Evolutionary conservation across 371 early-diverging fungal species (phyloP), one percentile per base, ranked within the genome.

Genomic region (Syncephalastrum monosporum): DNA sequence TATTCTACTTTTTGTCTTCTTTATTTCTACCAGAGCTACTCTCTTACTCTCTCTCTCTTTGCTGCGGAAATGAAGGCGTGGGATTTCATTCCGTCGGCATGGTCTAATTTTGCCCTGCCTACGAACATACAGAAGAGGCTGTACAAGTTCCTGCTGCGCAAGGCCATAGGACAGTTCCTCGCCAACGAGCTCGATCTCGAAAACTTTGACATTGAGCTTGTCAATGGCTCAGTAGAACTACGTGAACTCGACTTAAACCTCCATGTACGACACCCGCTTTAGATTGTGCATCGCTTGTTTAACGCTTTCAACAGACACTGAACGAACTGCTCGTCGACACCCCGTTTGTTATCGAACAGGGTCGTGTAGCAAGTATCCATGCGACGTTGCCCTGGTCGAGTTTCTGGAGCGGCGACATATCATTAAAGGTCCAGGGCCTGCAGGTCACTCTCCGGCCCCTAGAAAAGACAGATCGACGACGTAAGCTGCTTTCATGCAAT

Each of bases 181-280:
- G 82, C 87, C 33, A 77, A 87, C 38, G 89, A 91, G 53, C 77
- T 94, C 16, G 89, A 92, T 71, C 78, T 84, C 55, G 91, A 89
- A 47, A 85, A 92, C 71, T 83, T 94, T 62, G 94, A 95, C 61
- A 89, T 95, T 51, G 90, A 91, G 69, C 75, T 94, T n/a, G 84
- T 86, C 47, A 82, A 90, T 55, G 94, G 95, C 2, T 82, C 81
- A 33, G 80, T 92, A 19, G 85, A 87, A 45, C 81, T 95, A 56
- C 80, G 84, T 47, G 90, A 93, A 59, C 77, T 95, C 24, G 79
- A 82, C 63, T 81, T 95, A 23, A 91, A 92, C 60, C 68, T 87
- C 44, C 79, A 86, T 70, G 94, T 89, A 82, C 25, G 16, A 27
- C 27, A 12, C 1, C 27, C 7, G 17, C 19, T 17, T 5, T 45